These are phyloP conservation scores for Marasmius tenuissimus DNA, from an alignment of 1,284 basidiomycete species.

Conservation along the genomic window DNA sequence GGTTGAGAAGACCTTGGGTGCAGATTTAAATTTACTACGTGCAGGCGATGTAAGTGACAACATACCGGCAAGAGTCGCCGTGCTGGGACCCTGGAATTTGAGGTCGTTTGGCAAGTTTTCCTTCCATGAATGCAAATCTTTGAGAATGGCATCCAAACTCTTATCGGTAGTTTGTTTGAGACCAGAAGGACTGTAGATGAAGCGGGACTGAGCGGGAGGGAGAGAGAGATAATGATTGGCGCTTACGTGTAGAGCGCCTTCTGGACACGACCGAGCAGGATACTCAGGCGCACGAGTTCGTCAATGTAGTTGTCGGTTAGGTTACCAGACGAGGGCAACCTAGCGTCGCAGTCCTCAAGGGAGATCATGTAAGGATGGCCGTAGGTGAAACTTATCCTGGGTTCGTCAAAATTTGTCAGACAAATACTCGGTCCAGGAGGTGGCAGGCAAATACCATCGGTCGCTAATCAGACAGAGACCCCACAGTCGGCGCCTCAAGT, in stretches of 20 bases:
- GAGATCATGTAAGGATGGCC: slow-evolving; percentile 92
- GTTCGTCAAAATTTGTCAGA: slow-evolving; percentile 1
- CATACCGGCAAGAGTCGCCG: slow-evolving; percentile 63
- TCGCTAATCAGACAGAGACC: slow-evolving; percentile 89
- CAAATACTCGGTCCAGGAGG: slow-evolving; percentile 13
- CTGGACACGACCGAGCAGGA: slow-evolving; percentile 83
- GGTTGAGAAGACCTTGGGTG: slow-evolving; percentile 72
- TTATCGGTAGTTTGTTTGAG: slow-evolving; percentile 81
- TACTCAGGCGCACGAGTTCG: slow-evolving; percentile 84
- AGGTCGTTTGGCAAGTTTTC: slow-evolving; percentile 73
- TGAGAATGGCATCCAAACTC: slow-evolving; percentile 65
- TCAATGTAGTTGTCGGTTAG: slow-evolving; percentile 75
- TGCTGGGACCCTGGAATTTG: slow-evolving; percentile 69
- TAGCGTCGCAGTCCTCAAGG: slow-evolving; percentile 89
- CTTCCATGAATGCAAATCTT: slow-evolving; percentile 81
- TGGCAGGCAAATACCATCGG: slow-evolving; percentile 64
- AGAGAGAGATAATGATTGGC: slow-evolving; percentile 1
- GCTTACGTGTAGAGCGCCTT: slow-evolving; percentile 87
- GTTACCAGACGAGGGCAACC: slow-evolving; percentile 79
- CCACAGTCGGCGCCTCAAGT: slow-evolving; percentile 86
- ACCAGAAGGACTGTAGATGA: slow-evolving; percentile 71
- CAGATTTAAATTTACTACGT: slow-evolving; percentile 2
- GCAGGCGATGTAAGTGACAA: slow-evolving; percentile 6
- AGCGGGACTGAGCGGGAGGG: slow-evolving; percentile 8
- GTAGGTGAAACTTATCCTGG: slow-evolving; percentile 75